Evolutionary conservation across 306 rosid species (phyloP).

Genomic region (Malus domestica): DNA sequence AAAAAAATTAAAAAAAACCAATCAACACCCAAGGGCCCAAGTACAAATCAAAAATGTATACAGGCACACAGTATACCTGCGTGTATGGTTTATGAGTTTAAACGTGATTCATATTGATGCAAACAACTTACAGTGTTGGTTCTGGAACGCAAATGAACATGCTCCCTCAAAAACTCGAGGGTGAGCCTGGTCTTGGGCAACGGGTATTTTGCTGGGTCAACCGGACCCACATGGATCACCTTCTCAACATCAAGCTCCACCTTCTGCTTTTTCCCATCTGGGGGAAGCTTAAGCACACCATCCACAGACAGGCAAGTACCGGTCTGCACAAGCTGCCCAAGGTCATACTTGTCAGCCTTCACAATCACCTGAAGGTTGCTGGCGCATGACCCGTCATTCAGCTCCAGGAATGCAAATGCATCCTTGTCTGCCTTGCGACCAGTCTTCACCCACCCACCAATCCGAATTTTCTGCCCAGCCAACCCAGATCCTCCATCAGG

Average conservation of each 20-base stretch:
- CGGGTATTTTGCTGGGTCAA: slow-evolving; percentile 84
- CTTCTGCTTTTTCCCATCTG: slow-evolving; percentile 71
- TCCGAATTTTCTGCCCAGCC: slow-evolving; percentile 46
- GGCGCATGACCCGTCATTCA: slow-evolving; percentile 80
- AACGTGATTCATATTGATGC: neutral
- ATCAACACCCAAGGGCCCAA: neutral
- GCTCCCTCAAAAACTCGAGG: slow-evolving; percentile 71
- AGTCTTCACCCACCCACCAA: slow-evolving; percentile 95
- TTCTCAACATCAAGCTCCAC: slow-evolving; percentile 72
- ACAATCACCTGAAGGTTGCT: slow-evolving; percentile 82
- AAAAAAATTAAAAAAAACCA: no score
- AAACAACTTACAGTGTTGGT: slow-evolving; percentile 61
- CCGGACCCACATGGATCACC: slow-evolving; percentile 72
- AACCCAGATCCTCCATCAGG: slow-evolving; percentile 74
- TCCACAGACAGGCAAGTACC: slow-evolving; percentile 77
- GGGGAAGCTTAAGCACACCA: slow-evolving; percentile 74
- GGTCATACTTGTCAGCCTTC: slow-evolving; percentile 60
- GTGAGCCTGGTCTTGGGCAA: slow-evolving; percentile 71
- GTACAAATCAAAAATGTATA: neutral
- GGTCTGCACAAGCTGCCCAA: slow-evolving; percentile 69
- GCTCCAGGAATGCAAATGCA: slow-evolving; percentile 78
- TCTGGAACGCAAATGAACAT: slow-evolving; percentile 82
- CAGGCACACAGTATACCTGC: neutral
- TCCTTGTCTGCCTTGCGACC: slow-evolving; percentile 96
- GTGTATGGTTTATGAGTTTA: neutral